These are phyloP conservation scores for Linanthus parryae DNA, from an alignment of 148 eudicot genomes.

Conservation along the genomic window DNA sequence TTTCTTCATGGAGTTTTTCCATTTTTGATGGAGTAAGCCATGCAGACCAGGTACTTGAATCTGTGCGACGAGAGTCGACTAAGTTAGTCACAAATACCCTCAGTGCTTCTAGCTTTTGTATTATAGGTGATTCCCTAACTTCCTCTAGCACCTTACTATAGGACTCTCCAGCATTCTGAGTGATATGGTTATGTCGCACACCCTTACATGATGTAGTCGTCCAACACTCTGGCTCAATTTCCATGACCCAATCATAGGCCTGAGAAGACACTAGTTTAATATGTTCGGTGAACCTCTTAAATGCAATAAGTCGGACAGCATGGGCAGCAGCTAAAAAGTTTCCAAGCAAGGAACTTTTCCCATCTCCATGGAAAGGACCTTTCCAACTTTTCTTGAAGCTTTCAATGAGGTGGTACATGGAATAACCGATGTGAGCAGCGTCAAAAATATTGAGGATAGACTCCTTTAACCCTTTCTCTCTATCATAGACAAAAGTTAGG, in stretches of 20 bases:
- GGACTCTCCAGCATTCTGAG: conserved; percentile 30
- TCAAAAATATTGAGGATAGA: conserved; percentile 30
- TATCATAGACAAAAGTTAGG: conserved; percentile 43
- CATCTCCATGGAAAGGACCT: conserved; percentile 50
- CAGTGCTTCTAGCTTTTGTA: conserved; percentile 41
- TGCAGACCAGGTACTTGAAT: conserved; percentile 29
- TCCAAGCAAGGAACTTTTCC: conserved; percentile 34
- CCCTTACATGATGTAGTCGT: conserved; percentile 32
- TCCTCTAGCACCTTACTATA: conserved; percentile 33
- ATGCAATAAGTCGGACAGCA: conserved; percentile 28
- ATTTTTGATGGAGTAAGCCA: conserved; percentile 37
- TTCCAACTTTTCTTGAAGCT: conserved; percentile 39
- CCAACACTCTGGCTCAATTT: conserved; percentile 44
- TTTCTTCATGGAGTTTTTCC: conserved; percentile 26
- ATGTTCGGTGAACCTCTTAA: conserved; percentile 29
- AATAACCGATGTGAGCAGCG: conserved; percentile 37
- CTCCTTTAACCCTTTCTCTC: conserved; percentile 34
- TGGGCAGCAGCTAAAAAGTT: conserved; percentile 42
- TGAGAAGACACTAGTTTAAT: conserved; percentile 35
- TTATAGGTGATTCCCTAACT: conserved; percentile 26
- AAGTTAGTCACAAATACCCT: conserved; percentile 20
- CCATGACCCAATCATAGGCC: conserved; percentile 48
- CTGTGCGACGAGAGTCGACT: conserved; percentile 19
- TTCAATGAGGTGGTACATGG: conserved; percentile 44
- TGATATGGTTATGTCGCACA: conserved; percentile 33